Evolutionary conservation across 352 stramenopile species (phyloP), one percentile per base, ranked within the genome.

Genomic region (Phytophthora tubulina): DNA sequence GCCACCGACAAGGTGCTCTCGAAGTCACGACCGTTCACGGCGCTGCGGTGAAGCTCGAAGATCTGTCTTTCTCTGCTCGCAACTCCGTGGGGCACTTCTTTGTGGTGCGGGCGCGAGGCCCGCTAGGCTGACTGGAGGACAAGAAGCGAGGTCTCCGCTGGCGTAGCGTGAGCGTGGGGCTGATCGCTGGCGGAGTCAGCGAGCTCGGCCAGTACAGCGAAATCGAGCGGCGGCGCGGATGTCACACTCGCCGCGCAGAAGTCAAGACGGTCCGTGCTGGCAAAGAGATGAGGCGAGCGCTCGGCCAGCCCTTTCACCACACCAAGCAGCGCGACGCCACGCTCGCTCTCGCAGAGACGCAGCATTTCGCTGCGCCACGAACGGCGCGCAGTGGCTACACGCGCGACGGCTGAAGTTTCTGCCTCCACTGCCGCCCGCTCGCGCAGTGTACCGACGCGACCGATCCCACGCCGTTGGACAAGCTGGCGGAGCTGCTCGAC

Each of bases 1-100:
- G 17, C 3, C 21, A 41, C 38, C 36, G 11, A 17, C 21, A 3
- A 13, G 8, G 33, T 6, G 30, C 39, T 14, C 39, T 13, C 62
- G 50, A 69, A 45, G 21, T 36, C 44, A 53, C 62, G 62, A 63
- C 41, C 27, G n/a, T 17, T 6, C 30, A 46, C 42, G 36, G 36
- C 56, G n/a, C 44, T 33, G 54, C 56, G 44, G 21, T 1, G 42
- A 36, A 31, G 33, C 33, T 27, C 21, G 21, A 27, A 27, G 42
- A 33, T 55, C 64, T 67, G 64, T 72, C 64, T 56, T 66, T 61
- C 54, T 70, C 31, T 36, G 13, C 21, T 27, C 21, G 21, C 21
- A 44, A 30, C 49, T 70, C 51, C 51, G 62, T 70, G 51, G 50
- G 54, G 63, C 64, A 38, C 49, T 63, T 66, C 41, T 67, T 67